phyloP scores from a whole-genome alignment of 306 rosid genomes.

The Fagus sylvatica region DNA sequence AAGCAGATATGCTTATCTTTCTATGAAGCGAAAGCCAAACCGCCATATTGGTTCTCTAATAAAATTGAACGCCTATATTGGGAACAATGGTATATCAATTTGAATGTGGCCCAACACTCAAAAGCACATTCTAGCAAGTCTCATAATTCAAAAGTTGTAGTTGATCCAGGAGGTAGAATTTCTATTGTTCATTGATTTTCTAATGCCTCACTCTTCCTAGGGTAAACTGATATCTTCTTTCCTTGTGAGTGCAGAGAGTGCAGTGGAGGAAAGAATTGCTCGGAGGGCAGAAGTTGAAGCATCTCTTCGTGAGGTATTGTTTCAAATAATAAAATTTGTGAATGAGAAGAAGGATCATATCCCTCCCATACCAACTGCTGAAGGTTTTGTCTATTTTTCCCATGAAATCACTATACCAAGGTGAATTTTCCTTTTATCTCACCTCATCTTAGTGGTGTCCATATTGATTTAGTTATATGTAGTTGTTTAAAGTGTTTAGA shows the following conservation, averaged over 20 bases:
- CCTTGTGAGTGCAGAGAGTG: slow-evolving; percentile 50
- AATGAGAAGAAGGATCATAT: slow-evolving; percentile 97
- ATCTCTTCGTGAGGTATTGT: slow-evolving; percentile 82
- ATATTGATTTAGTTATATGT: not conserved
- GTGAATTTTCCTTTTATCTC: slow-evolving; percentile 39
- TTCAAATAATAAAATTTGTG: slow-evolving; percentile 91
- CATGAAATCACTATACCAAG: slow-evolving; percentile 87
- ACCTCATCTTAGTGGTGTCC: not conserved
- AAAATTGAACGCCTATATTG: slow-evolving; percentile 79
- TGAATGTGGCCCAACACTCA: slow-evolving; percentile 72
- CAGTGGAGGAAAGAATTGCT: slow-evolving; percentile 65
- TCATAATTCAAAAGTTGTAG: slow-evolving; percentile 65
- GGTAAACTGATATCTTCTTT: slow-evolving; percentile 5
- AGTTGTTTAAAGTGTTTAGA: not conserved
- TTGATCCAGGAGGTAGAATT: slow-evolving; percentile 75
- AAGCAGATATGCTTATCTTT: slow-evolving; percentile 89
- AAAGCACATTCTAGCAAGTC: slow-evolving; percentile 71
- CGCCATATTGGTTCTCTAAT: slow-evolving; percentile 80
- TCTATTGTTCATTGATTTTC: slow-evolving; percentile 9
- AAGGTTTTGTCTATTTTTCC: slow-evolving; percentile 75
- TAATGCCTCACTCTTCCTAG: slow-evolving; percentile 13
- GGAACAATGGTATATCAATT: slow-evolving; percentile 96
- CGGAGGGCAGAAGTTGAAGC: slow-evolving; percentile 84
- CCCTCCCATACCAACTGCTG: slow-evolving; percentile 81
- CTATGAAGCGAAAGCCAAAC: slow-evolving; percentile 85